A percentile compares a stretch with the other conserved stretches of the same genome.
These are phyloP conservation scores for Calonectria ilicicola DNA, from an alignment of 2,329 filamentous ascomycete species.

Conservation along the genomic window DNA sequence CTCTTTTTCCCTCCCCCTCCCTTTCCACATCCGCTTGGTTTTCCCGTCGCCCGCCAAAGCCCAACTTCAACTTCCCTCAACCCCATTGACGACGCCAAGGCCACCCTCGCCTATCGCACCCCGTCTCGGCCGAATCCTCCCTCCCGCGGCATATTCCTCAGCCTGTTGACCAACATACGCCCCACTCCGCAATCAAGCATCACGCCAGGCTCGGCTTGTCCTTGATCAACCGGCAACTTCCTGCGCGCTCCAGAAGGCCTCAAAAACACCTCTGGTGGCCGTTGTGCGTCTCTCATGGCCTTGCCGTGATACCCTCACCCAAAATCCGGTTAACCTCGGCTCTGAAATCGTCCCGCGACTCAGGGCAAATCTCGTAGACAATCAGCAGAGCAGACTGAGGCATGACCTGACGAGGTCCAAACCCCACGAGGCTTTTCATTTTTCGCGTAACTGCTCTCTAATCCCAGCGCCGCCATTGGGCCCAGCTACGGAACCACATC, in stretches of 20 bases:
- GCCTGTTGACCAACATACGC: background rate
- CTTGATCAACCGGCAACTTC: background rate
- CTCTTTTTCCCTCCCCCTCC: too few relatives aligned
- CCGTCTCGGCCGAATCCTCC: background rate
- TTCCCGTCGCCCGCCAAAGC: background rate
- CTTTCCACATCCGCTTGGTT: background rate
- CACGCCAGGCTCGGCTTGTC: conserved; percentile 4
- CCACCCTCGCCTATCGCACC: background rate
- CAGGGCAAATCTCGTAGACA: background rate
- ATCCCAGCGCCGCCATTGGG: conserved; percentile 16
- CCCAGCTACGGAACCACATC: background rate
- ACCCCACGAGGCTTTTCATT: conserved; percentile 9
- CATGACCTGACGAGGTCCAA: conserved; percentile 26
- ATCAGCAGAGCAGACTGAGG: conserved; percentile 22
- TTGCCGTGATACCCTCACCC: background rate
- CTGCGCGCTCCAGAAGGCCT: conserved; percentile 20
- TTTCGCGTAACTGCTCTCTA: conserved; percentile 11
- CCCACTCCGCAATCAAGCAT: background rate
- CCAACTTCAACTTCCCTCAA: background rate
- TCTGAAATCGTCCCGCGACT: background rate
- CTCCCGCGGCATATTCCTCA: background rate
- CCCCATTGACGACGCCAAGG: background rate
- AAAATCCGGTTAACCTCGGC: too few relatives aligned
- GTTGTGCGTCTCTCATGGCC: background rate
- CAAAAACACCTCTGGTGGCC: background rate